These are phyloP conservation scores for Phytopythium sindhum DNA, from an alignment of 352 stramenopile species.

Conservation along the genomic window DNA sequence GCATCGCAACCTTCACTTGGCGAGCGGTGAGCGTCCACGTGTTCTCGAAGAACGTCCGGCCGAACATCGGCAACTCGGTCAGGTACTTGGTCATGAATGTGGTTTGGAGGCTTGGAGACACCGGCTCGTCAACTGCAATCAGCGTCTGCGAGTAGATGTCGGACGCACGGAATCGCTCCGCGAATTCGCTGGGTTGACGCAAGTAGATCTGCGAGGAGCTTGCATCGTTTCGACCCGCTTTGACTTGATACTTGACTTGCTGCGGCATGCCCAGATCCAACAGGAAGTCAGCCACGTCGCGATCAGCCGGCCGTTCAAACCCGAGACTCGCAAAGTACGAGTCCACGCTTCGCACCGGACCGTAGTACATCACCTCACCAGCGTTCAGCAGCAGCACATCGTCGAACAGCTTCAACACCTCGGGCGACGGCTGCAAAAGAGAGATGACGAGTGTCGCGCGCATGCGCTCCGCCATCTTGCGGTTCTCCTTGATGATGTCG, in stretches of 20 bases:
- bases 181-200: conserved; percentile 13
- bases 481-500: conserved; percentile 74
- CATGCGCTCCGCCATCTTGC: conserved; percentile 24
- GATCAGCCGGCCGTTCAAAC: conserved; percentile 29
- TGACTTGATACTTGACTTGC: conserved; percentile 15
- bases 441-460: conserved; percentile 30
- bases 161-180: conserved; percentile 5
- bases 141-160: conserved; percentile 12
- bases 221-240: no score
- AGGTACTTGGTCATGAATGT: conserved; percentile 29
- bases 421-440: conserved; percentile 46
- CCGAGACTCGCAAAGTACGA: conserved; percentile 69
- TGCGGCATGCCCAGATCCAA: conserved; percentile 25
- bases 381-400: conserved; percentile 87
- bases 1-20: conserved; percentile 43
- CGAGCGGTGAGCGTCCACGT: conserved; percentile 17
- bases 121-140: conserved; percentile 74
- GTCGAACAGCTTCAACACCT: conserved; percentile 90
- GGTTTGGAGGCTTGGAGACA: conserved; percentile 80
- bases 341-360: conserved; percentile 24
- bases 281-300: conserved; percentile 34
- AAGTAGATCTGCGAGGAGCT: neutral
- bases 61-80: conserved; percentile 9
- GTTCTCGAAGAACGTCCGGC: conserved; percentile 11
- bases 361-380: conserved; percentile 86